These are phyloP conservation scores for Moringa oleifera DNA, from an alignment of 345 rosid species.

Conservation along the genomic window DNA sequence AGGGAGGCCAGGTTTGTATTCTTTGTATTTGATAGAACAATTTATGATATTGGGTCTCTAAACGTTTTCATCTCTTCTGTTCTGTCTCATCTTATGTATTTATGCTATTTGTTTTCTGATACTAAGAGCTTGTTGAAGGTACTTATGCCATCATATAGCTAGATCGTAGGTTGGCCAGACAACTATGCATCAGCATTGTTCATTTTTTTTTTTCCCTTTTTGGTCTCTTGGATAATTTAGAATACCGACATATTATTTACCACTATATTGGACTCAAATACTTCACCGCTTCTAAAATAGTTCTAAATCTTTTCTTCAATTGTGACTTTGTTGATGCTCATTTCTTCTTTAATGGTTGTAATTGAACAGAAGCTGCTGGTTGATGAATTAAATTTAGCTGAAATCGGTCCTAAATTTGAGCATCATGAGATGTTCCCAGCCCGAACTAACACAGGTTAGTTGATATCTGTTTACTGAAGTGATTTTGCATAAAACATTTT, in stretches of 20 bases:
- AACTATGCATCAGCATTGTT: too few species aligned
- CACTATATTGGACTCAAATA: too few species aligned
- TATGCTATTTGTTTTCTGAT: too few species aligned
- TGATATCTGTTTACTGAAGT: conserved; percentile 5
- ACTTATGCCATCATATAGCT: too few species aligned
- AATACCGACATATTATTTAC: too few species aligned
- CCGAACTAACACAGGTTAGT: conserved; percentile 89
- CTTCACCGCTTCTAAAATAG: too few species aligned
- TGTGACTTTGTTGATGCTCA: conserved; percentile 3
- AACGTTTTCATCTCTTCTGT: not conserved
- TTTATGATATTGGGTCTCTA: not conserved
- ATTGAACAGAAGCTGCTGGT: conserved; percentile 59
- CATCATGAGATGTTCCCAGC: conserved; percentile 86
- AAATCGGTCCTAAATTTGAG: conserved; percentile 91
- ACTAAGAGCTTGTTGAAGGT: too few species aligned
- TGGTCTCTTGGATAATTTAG: too few species aligned
- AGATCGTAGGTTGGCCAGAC: too few species aligned
- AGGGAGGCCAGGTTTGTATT: conserved; percentile 52
- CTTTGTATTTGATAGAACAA: conserved; percentile 10
- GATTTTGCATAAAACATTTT: not conserved
- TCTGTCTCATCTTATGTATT: too few species aligned
- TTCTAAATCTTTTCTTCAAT: conserved; percentile 1
- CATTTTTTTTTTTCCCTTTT: too few species aligned
- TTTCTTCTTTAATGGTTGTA: conserved; percentile 1
- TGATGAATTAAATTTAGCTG: conserved; percentile 72